Evolutionary conservation across 1,139 yeast species (phyloP), one percentile per base, ranked within the genome.

Genomic region (Candida gigantensis): DNA sequence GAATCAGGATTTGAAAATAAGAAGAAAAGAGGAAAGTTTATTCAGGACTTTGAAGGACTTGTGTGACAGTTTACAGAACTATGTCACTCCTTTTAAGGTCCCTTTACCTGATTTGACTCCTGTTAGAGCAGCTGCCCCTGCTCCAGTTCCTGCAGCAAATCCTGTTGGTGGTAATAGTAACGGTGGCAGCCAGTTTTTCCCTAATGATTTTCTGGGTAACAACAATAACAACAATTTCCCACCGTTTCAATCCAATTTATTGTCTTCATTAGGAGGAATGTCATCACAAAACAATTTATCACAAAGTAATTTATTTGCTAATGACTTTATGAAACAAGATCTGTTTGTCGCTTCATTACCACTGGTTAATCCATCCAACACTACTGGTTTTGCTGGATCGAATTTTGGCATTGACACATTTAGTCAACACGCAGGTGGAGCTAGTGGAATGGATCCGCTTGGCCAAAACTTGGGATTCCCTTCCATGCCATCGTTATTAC

Each of bases 71-170:
- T 62, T 81, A 11, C 74, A 72, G 39, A 79, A 79, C 44, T 68
- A 60, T 37, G 51, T 58, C n/a, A 72, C 69, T 28, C 94, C 95
- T 1, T 84, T 85, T 55, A 57, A 72, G 36, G 68, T 74, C 9
- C 80, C 89, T 1, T 66, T 81, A 40, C 62, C 65, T 19, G 55
- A 47, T 30, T 74, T 79, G 16, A 30, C 44, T 7, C 24, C 28
- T 3, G 36, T 9, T 37, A 30, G 34, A 11, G 29, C 12, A 19
- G 24, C 18, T 12, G 14, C 11, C 23, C 13, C 11, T 9, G 17
- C 24, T 19, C 13, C 24, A 18, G 14, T 9, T 6, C n/a, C 6
- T 6, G n/a, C 23, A 32, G 23, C 4, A 4, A 20, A 20, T 6
- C n/a, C n/a, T 4, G 23, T 20, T 20, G n/a, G 23, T 24, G 24